Evolutionary conservation across 225 moss, liverwort and hornwort genomes (phyloP).

Genomic region (Neckera pumila): DNA sequence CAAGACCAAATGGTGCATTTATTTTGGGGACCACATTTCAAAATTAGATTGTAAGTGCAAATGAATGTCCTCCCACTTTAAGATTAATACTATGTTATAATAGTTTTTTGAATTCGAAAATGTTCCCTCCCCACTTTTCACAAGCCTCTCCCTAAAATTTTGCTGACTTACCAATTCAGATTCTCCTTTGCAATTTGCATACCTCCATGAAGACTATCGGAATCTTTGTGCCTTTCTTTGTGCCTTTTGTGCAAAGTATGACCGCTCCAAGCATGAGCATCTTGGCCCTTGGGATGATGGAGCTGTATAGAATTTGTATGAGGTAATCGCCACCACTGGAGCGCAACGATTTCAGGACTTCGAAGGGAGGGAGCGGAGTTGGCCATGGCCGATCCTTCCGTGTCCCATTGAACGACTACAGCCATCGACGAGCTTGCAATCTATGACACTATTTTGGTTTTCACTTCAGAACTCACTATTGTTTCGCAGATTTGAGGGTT

Average conservation of each 20-base stretch:
- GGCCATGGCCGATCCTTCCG: not conserved
- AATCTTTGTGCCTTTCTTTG: not conserved
- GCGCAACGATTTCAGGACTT: not conserved
- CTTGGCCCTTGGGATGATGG: not conserved
- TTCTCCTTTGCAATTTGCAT: not conserved
- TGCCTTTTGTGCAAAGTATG: not conserved
- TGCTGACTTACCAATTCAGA: not conserved
- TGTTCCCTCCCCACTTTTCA: not conserved
- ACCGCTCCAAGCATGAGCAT: not conserved
- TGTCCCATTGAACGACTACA: not conserved
- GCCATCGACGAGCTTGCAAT: not conserved
- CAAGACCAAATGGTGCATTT: not conserved
- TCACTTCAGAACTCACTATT: not conserved
- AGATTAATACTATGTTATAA: not conserved
- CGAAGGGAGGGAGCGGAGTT: not conserved
- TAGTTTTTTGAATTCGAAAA: fast-evolving
- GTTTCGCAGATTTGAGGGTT: not conserved
- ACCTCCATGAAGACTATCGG: not conserved
- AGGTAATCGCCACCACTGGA: not conserved
- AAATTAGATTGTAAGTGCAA: not conserved
- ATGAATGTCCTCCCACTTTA: not conserved
- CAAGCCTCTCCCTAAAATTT: not conserved
- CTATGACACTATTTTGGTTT: not conserved
- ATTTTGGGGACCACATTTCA: not conserved
- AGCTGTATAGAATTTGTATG: not conserved